Base-by-base conservation (phyloP, 352 stramenopile species). In the Paralagenidium karlingii region DNA sequence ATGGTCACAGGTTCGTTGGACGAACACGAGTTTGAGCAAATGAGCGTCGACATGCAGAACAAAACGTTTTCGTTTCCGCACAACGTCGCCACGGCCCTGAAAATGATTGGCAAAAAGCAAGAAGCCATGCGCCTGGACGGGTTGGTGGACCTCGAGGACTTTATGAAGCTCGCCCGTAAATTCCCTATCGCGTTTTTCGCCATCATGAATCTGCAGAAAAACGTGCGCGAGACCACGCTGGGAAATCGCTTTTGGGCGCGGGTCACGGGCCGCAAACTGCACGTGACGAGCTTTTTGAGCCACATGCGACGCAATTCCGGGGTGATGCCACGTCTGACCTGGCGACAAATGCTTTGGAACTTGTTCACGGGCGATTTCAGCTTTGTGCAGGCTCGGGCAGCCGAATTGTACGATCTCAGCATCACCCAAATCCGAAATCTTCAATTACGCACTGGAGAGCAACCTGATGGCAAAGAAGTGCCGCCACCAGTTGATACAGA, bases 11-110 rank as follows among this genome's bases (percentile, higher is more conserved):
- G 63, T 0, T 58, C 63, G 1, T 50, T 84, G 8, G 70, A 84
- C 39, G 65, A 82, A 30, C 51, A 47, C 26, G 70, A 84, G 47
- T 80, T 82, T 28, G 38, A 55, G 3, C 60, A 66, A 24, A 68
- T 84, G 67, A 81, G 65, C 47, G 48, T 60, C 25, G 70, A 84
- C 34, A 53, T 82, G 0, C 67, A 82, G 38, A 81, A 60, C 28
- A 60, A 71, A 22, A 64, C 82, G 34, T 84, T 84, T 21, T 53
- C 53, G 8, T 84, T 81, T 38, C 53, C 65, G 9, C 66, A 70
- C 37, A 84, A 84, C 33, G 69, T 81, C 37, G 46, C 53, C 5
- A 71, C 46, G 19, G 67, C 70, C 1, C 68, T 82, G 18, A 61
- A 55, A 12, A 62, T 81, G 49, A 60, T 82, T 6, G 60, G 64